These are phyloP conservation scores for Brassica rapa DNA, from an alignment of 345 rosid species.

Conservation along the genomic window DNA sequence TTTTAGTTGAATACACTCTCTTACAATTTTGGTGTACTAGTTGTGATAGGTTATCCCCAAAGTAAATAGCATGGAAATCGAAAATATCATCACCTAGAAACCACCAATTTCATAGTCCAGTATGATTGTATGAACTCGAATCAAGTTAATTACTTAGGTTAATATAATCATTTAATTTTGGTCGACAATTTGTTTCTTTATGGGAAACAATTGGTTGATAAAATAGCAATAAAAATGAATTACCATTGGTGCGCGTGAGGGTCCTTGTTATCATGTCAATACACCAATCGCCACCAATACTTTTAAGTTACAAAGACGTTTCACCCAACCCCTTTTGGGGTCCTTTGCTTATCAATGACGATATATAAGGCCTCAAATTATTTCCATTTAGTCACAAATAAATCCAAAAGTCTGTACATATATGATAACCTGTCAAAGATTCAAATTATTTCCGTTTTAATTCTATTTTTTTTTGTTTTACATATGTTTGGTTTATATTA, in stretches of 20 bases:
- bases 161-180: background rate
- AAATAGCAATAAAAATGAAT: background rate
- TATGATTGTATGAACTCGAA: background rate
- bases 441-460: background rate
- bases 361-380: conserved; percentile 24
- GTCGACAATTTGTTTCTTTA: conserved; percentile 18
- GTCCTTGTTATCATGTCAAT: conserved; percentile 30
- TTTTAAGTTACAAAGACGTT: conserved; percentile 42
- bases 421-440: conserved; percentile 14
- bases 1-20: background rate
- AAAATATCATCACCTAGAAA: conserved; percentile 3
- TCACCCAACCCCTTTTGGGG: conserved; percentile 31
- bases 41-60: background rate
- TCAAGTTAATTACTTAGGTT: background rate
- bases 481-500: too few relatives aligned
- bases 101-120: conserved; percentile 12
- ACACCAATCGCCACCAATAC: conserved; percentile 21
- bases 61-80: background rate
- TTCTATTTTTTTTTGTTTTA: background rate
- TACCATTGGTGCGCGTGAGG: conserved; percentile 13
- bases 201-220: conserved; percentile 34
- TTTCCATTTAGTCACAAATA: conserved; percentile 2
- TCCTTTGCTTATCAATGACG: conserved; percentile 34
- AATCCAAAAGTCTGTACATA: conserved; percentile 7
- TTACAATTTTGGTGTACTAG: background rate